Base-by-base conservation (phyloP, 768 basidiomycete species). In the Dentipellis sp. region DNA sequence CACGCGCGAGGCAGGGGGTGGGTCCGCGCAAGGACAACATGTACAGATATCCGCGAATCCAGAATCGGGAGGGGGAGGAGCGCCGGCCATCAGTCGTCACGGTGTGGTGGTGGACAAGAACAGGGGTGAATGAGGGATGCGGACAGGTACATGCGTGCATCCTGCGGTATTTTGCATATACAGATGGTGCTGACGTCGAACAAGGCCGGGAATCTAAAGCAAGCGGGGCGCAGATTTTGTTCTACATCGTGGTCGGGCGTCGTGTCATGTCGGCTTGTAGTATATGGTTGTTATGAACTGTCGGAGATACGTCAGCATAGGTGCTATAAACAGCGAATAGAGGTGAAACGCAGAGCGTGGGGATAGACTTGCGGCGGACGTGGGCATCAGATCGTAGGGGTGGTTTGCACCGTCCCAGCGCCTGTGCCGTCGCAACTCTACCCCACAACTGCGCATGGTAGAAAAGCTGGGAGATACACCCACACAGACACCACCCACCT, bases 221-320 rank as follows among this genome's bases (percentile, higher is more conserved):
- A 16, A 19, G 42, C 11, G 8, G 42, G 42, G 39, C 1, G 42
- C 6, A 3, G 16, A 16, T 45, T n/a, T 45, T 16, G 29, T 29
- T 29, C 29, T 29, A 29, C 29, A 29, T 29, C 10, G 42, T n/a
- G 42, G n/a, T 16, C 42, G 16, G 42, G 39, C 39, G 1, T 8
- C n/a, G 42, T 19, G 52, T 62, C 58, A 82, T 62, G 79, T 80
- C 19, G 87, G 86, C 66, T 86, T 88, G 72, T 88, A 89, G 68
- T 83, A 91, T 65, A 92, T 81, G 51, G 87, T 91, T 48, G 90
- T 90, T 69, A 92, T 79, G 75, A 86, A 92, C 88, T 91, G 65
- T 55, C 35, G 58, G 59, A 34, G 54, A 19, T 50, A 49, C 16
- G 64, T 61, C 60, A 68, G 52, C 58, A 38, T 49, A n/a, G 22